Conservation (phyloP, 2,329 filamentous ascomycete genomes). For the Aspergillus eucalypticola region DNA sequence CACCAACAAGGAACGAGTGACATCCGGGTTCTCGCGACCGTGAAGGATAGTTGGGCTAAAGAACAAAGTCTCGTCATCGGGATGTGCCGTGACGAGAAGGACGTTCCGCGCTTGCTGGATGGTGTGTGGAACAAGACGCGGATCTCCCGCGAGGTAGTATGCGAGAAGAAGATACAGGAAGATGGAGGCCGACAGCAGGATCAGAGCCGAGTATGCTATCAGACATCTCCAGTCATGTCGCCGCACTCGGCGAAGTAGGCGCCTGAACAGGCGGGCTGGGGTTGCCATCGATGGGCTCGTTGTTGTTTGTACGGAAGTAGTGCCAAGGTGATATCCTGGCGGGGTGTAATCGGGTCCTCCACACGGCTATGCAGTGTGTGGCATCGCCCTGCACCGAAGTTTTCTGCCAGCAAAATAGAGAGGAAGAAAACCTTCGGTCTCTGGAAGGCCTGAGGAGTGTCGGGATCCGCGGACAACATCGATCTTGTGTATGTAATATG, state of each 20-base stretch:
- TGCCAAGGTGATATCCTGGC: too few relatives aligned
- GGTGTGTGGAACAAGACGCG: slow-evolving; percentile 38
- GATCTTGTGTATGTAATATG: too few relatives aligned
- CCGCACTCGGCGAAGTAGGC: background rate
- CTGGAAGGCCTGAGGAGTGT: too few relatives aligned
- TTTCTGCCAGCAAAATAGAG: too few relatives aligned
- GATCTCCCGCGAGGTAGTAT: slow-evolving; percentile 39
- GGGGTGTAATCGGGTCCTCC: too few relatives aligned
- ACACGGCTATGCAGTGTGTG: too few relatives aligned
- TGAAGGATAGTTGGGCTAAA: slow-evolving; percentile 30
- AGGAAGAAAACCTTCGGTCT: too few relatives aligned
- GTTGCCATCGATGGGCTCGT: background rate
- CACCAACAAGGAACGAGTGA: slow-evolving; percentile 23
- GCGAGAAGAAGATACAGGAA: slow-evolving; percentile 29
- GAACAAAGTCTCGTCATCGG: slow-evolving; percentile 32
- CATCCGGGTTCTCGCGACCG: slow-evolving; percentile 16
- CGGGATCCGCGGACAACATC: too few relatives aligned
- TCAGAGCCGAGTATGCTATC: background rate
- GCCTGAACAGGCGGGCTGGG: background rate
- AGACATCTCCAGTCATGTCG: background rate
- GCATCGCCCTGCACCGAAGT: too few relatives aligned
- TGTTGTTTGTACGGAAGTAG: too few relatives aligned
- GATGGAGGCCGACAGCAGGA: background rate
- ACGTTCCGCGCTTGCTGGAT: slow-evolving; percentile 39
- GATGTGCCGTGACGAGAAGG: slow-evolving; percentile 41